Conservation (phyloP, 805 yeast genomes). For the Kregervanrija fluxuum region DNA sequence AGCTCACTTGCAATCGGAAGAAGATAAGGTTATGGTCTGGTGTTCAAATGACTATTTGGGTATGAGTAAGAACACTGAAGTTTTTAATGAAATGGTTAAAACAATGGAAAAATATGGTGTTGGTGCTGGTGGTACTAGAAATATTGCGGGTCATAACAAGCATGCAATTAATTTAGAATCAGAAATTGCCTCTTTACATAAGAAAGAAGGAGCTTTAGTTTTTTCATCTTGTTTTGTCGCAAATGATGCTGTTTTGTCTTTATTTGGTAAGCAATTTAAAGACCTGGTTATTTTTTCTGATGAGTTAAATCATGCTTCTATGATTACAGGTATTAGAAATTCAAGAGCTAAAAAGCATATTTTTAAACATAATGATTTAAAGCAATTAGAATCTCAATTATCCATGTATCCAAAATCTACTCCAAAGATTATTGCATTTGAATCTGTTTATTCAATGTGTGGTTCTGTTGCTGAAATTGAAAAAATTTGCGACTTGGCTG, state of each 20-base stretch:
- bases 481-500: constrained; percentile 90
- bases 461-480: constrained; percentile 95
- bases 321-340: constrained; percentile 93
- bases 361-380: constrained; percentile 85
- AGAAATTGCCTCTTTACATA: constrained; percentile 83
- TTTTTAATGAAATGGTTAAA: constrained; percentile 66
- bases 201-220: constrained; percentile 91
- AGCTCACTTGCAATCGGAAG: constrained; percentile 74
- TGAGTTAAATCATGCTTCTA: constrained; percentile 92
- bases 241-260: constrained; percentile 87
- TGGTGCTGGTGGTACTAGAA: constrained; percentile 99
- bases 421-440: constrained; percentile 95
- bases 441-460: constrained; percentile 96
- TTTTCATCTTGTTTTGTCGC: constrained; percentile 96
- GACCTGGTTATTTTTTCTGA: constrained; percentile 90
- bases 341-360: constrained; percentile 83
- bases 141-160: constrained; percentile 94
- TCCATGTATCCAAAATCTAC: constrained; percentile 75
- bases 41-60: constrained; percentile 97
- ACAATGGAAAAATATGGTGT: constrained; percentile 89
- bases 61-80: constrained; percentile 77
- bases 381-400: constrained; percentile 72
- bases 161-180: constrained; percentile 86
- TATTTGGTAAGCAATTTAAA: constrained; percentile 85
- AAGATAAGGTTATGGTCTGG: constrained; percentile 95